A percentile compares a stretch with the other conserved stretches of the same genome.
Evolutionary conservation across 2,329 filamentous ascomycete species (phyloP).

Genomic region (Xylaria multiplex): DNA sequence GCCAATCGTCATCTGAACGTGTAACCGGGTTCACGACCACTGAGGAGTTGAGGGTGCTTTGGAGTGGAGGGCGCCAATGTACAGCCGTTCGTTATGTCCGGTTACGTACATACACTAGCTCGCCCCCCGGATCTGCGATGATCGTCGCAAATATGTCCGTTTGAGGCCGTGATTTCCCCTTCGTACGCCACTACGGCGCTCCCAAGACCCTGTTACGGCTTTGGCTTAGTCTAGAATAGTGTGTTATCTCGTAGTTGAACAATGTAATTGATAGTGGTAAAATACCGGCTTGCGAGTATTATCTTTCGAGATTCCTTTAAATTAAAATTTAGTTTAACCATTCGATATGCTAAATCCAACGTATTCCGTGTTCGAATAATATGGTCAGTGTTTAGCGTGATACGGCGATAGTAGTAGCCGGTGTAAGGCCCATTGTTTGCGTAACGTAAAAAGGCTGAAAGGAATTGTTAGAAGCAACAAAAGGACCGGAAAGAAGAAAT

Average conservation of each 20-base stretch:
- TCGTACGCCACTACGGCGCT: background rate
- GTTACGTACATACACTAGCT: slow-evolving; percentile 9
- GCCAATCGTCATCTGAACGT: slow-evolving; percentile 15
- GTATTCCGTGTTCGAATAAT: background rate
- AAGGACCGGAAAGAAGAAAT: background rate
- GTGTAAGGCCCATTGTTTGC: background rate
- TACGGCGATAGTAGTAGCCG: too few species aligned
- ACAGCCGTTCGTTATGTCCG: background rate
- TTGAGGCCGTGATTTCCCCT: slow-evolving; percentile 12
- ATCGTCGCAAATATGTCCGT: slow-evolving; percentile 12
- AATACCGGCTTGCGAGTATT: background rate
- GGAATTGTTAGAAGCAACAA: background rate
- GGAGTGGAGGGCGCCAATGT: slow-evolving; percentile 23
- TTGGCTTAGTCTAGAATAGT: background rate
- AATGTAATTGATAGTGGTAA: background rate
- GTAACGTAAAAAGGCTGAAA: background rate
- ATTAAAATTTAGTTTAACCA: too few species aligned
- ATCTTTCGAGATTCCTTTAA: background rate
- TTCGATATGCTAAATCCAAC: background rate
- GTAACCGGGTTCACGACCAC: slow-evolving; percentile 11
- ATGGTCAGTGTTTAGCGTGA: background rate
- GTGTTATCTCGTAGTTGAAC: background rate
- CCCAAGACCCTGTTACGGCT: background rate
- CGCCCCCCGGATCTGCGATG: slow-evolving; percentile 7
- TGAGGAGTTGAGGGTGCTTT: background rate